Evolutionary conservation across 345 rosid genomes (phyloP).

Genomic region (Salix udensis): DNA sequence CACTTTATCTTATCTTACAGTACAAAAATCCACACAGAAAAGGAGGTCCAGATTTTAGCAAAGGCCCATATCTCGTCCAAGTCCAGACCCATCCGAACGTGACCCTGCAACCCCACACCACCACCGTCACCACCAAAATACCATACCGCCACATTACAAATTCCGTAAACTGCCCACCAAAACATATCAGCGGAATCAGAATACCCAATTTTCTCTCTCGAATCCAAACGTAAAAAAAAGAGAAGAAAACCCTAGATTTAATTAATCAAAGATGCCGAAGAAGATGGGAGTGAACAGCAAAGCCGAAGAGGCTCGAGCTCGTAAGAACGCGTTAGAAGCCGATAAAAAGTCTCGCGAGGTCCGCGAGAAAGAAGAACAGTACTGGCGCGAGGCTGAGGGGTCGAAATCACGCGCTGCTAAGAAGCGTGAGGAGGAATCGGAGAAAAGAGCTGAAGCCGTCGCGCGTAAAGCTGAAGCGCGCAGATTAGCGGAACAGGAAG

Average conservation of each 20-base stretch:
- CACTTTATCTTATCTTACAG: no score
- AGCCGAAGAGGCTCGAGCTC: constrained; percentile 83
- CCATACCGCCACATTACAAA: no score
- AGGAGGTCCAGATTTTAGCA: no score
- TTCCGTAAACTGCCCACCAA: no score
- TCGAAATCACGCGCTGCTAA: constrained; percentile 70
- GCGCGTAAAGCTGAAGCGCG: constrained; percentile 67
- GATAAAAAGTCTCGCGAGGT: constrained; percentile 74
- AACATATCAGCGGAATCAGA: no score
- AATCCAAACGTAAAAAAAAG: no score
- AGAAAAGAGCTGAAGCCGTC: constrained; percentile 73
- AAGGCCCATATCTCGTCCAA: no score
- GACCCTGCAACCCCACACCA: no score
- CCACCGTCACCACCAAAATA: no score
- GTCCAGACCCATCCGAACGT: no score
- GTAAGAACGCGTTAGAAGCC: constrained; percentile 66
- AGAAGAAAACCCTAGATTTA: neutral
- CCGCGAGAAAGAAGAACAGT: constrained; percentile 74
- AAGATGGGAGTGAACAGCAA: constrained; percentile 94
- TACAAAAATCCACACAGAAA: no score
- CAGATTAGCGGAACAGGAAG: constrained; percentile 79
- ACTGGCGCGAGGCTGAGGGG: constrained; percentile 97
- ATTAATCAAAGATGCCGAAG: constrained; percentile 67
- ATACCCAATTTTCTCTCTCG: neutral
- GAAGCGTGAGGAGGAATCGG: constrained; percentile 88